Conservation (phyloP, 495 filamentous ascomycete genomes). For the Cryomyces minteri region DNA sequence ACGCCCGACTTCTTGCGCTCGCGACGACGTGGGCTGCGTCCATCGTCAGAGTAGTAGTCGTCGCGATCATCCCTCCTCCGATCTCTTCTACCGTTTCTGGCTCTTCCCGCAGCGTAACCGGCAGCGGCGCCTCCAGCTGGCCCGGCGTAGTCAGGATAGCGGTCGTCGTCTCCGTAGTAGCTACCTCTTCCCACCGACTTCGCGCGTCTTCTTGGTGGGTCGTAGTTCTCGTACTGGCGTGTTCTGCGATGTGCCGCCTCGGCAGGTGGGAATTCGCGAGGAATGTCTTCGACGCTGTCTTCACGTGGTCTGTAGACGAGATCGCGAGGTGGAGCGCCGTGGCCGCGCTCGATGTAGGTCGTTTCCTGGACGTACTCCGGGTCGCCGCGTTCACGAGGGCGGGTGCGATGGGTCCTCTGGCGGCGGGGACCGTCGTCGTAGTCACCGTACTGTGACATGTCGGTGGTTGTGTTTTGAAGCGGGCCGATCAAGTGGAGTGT, state of each 20-base stretch:
- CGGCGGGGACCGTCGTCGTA: neutral
- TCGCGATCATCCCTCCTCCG: conserved; percentile 10
- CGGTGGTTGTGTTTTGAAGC: neutral
- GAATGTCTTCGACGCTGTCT: conserved; percentile 25
- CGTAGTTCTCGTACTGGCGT: conserved; percentile 15
- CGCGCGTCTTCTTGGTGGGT: conserved; percentile 14
- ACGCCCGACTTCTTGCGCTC: conserved; percentile 23
- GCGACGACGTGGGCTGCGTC: conserved; percentile 8
- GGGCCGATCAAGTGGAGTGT: neutral
- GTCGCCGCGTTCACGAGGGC: conserved; percentile 20
- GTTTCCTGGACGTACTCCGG: conserved; percentile 23
- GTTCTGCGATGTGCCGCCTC: conserved; percentile 10
- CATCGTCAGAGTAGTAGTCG: conserved; percentile 14
- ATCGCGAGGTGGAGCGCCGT: conserved; percentile 16
- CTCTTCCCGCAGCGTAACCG: conserved; percentile 12
- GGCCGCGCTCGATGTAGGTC: conserved; percentile 23
- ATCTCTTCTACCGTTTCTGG: conserved; percentile 4
- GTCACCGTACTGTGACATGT: neutral
- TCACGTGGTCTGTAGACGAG: conserved; percentile 23
- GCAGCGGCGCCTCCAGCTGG: conserved; percentile 9
- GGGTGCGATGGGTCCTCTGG: conserved; percentile 5
- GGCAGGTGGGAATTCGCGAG: conserved; percentile 24
- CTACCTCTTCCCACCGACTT: conserved; percentile 12
- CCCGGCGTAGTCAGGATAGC: conserved; percentile 10
- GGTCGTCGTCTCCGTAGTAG: conserved; percentile 13